Evolutionary conservation across 768 basidiomycete species (phyloP).

Genomic region (Boletus vinaceobasis): DNA sequence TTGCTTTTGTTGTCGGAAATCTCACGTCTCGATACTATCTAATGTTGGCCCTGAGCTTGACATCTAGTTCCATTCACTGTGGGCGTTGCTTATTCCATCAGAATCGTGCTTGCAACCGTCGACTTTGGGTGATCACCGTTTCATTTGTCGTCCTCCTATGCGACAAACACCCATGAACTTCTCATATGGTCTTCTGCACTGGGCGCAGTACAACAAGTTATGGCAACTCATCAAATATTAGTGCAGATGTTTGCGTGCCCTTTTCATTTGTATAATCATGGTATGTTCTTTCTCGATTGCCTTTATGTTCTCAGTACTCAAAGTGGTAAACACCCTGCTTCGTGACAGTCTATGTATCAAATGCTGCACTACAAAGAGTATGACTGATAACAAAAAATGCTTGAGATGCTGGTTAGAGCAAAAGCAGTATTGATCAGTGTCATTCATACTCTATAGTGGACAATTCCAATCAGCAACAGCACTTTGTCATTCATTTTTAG

Average conservation of each 20-base stretch:
- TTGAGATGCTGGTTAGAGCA: too few relatives aligned
- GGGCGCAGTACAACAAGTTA: background rate
- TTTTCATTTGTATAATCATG: slow-evolving; percentile 53
- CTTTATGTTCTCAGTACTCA: slow-evolving; percentile 8
- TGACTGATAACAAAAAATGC: too few relatives aligned
- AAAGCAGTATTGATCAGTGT: too few relatives aligned
- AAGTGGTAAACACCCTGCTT: too few relatives aligned
- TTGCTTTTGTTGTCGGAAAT: slow-evolving; percentile 46
- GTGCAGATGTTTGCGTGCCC: slow-evolving; percentile 56
- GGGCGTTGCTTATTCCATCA: slow-evolving; percentile 54
- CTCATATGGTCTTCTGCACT: slow-evolving; percentile 9
- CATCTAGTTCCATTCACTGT: slow-evolving; percentile 41
- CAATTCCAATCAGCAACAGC: too few relatives aligned
- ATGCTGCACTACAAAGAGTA: too few relatives aligned
- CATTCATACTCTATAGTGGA: too few relatives aligned
- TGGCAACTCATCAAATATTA: slow-evolving; percentile 36
- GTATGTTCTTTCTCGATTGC: slow-evolving; percentile 46
- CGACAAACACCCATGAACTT: slow-evolving; percentile 47
- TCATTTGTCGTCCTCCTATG: slow-evolving; percentile 46
- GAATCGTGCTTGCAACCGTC: slow-evolving; percentile 56
- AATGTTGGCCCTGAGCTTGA: background rate
- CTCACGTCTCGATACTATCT: slow-evolving; percentile 26
- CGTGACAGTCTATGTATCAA: too few relatives aligned
- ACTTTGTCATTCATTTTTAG: too few relatives aligned
- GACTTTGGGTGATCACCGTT: slow-evolving; percentile 56